Conservation (phyloP, 2,329 filamentous ascomycete genomes). For the Lasiodiplodia gonubiensis region DNA sequence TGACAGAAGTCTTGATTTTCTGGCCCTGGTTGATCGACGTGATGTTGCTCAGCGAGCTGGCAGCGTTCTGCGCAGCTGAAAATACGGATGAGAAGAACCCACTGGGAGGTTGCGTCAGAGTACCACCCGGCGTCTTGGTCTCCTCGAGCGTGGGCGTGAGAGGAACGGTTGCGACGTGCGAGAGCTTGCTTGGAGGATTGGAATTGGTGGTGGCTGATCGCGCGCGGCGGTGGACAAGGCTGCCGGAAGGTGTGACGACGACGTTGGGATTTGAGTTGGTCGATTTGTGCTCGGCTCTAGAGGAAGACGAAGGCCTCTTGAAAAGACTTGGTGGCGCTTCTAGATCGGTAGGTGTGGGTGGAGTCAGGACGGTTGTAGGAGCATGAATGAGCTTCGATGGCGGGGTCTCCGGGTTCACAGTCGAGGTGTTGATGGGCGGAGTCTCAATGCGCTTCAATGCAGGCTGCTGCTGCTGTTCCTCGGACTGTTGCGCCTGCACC, state of each 20-base stretch:
- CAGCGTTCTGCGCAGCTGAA: constrained; percentile 90
- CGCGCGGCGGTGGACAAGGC: constrained; percentile 74
- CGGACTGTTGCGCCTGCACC: constrained; percentile 17
- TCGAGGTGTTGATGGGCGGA: constrained; percentile 44
- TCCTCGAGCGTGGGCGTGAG: constrained; percentile 80
- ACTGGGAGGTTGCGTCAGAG: constrained; percentile 52
- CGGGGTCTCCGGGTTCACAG: constrained; percentile 49
- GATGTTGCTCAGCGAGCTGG: constrained; percentile 74
- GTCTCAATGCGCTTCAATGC: constrained; percentile 28
- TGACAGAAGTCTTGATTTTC: constrained; percentile 44
- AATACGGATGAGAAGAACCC: constrained; percentile 95
- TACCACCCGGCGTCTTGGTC: constrained; percentile 62
- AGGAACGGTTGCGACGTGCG: constrained; percentile 69
- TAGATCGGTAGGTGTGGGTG: constrained; percentile 64
- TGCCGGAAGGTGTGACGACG: constrained; percentile 67
- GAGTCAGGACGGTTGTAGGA: constrained; percentile 66
- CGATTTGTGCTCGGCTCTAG: constrained; percentile 34
- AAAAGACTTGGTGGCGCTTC: constrained; percentile 29
- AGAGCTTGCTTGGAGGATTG: constrained; percentile 79
- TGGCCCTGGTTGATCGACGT: constrained; percentile 58
- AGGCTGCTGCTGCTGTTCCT: constrained; percentile 17
- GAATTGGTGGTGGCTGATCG: constrained; percentile 62
- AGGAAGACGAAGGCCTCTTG: constrained; percentile 23
- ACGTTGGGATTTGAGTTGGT: constrained; percentile 56
- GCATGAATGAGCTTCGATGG: constrained; percentile 45